phyloP scores from a whole-genome alignment of 2,329 filamentous ascomycete genomes.

The Graphilbum ipis-grandicollis region DNA sequence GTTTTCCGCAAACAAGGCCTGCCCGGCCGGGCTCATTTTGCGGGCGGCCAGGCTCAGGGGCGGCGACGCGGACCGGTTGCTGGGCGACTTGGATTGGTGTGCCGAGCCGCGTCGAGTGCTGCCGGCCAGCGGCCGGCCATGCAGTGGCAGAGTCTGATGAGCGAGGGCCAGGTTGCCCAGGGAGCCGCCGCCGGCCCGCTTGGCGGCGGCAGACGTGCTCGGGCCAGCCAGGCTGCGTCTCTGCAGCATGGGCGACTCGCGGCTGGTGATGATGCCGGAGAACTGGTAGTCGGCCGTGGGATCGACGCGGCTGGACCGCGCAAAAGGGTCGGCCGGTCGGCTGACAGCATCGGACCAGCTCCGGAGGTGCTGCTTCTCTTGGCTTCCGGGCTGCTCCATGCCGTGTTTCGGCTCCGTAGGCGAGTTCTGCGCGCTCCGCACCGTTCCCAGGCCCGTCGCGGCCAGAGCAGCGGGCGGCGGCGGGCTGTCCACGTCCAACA shows the following conservation, averaged over 20 bases:
- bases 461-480: conserved; percentile 17
- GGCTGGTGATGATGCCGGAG: conserved; percentile 36
- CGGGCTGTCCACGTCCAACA: conserved; percentile 40
- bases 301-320: conserved; percentile 17
- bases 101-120: conserved; percentile 10
- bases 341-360: conserved; percentile 37
- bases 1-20: conserved; percentile 37
- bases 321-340: conserved; percentile 28
- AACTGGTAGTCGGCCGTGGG: conserved; percentile 43
- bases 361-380: conserved; percentile 20
- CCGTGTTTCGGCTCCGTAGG: conserved; percentile 23
- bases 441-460: conserved; percentile 14
- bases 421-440: conserved; percentile 28
- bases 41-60: conserved; percentile 15
- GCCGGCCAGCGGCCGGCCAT: conserved; percentile 23
- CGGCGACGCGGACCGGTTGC: conserved; percentile 30
- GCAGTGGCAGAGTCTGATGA: conserved; percentile 17
- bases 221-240: conserved; percentile 29
- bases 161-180: conserved; percentile 37
- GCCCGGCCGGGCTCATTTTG: conserved; percentile 20
- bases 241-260: conserved; percentile 28
- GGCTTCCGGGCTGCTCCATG: conserved; percentile 9
- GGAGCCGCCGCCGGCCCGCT: conserved; percentile 14
- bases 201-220: not conserved
- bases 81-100: conserved; percentile 36